phyloP scores from a whole-genome alignment of 768 basidiomycete genomes.

The Dacryopinax primogenitus region DNA sequence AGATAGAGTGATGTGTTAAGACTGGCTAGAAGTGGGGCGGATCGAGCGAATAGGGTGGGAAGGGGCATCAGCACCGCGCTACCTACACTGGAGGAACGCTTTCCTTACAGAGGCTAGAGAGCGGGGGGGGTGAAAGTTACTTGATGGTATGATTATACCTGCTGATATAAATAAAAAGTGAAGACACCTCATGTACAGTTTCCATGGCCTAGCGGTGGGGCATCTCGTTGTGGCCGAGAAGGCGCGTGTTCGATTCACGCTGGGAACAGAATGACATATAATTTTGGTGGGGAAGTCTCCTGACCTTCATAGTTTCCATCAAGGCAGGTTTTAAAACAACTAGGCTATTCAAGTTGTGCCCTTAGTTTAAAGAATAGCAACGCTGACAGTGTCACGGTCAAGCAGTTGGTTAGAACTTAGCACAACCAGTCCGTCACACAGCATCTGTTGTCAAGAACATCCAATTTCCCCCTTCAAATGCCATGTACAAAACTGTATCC shows the following conservation, averaged over 20 bases:
- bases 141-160: not conserved
- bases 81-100: not conserved
- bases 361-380: too few species aligned
- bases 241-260: slow-evolving; percentile 10
- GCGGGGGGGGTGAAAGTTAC: too few species aligned
- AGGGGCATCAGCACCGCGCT: not conserved
- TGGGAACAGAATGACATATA: not conserved
- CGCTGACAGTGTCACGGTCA: too few species aligned
- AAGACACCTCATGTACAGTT: not conserved
- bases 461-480: not conserved
- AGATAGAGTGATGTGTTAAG: too few species aligned
- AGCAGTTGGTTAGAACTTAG: too few species aligned
- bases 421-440: too few species aligned
- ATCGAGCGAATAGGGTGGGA: slow-evolving; percentile 1
- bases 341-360: too few species aligned
- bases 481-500: slow-evolving; percentile 8
- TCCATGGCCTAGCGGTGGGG: slow-evolving; percentile 10
- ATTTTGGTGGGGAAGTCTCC: not conserved
- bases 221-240: slow-evolving; percentile 10
- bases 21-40: not conserved
- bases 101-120: not conserved
- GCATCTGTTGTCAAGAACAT: not conserved
- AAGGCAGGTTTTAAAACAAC: too few species aligned
- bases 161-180: not conserved
- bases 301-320: not conserved